A percentile compares a stretch with the other conserved stretches of the same genome.
phyloP scores from a whole-genome alignment of 306 rosid genomes.

The Begonia fuchsioides region DNA sequence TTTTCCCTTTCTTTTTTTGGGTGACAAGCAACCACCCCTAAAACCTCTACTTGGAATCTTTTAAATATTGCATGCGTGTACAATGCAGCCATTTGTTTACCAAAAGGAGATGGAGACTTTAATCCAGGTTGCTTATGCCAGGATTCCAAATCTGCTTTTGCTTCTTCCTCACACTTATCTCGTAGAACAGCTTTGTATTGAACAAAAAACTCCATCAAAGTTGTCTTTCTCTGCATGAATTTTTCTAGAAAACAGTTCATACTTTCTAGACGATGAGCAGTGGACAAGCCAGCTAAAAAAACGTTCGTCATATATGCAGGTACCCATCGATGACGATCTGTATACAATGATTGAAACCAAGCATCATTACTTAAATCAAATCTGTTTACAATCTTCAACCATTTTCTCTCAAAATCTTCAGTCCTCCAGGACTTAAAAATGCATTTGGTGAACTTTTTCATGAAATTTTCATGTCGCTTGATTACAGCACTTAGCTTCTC shows the following conservation, averaged over 20 bases:
- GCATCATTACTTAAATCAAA: conserved; percentile 53
- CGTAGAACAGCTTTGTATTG: conserved; percentile 73
- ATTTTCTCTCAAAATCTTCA: conserved; percentile 27
- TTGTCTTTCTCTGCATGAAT: conserved; percentile 33
- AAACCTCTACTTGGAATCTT: conserved; percentile 85
- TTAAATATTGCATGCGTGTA: conserved; percentile 78
- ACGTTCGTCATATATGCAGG: conserved; percentile 67
- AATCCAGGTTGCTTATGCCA: conserved; percentile 66
- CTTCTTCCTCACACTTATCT: conserved; percentile 98
- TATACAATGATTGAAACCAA: conserved; percentile 57
- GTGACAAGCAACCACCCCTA: conserved; percentile 91
- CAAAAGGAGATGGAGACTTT: conserved; percentile 89
- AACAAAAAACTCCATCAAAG: conserved; percentile 29
- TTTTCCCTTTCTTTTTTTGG: conserved; percentile 71
- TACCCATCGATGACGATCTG: conserved; percentile 75
- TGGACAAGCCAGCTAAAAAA: conserved; percentile 83
- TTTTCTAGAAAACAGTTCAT: conserved; percentile 83
- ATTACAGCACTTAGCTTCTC: conserved; percentile 24
- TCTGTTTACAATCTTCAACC: conserved; percentile 25
- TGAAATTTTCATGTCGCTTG: conserved; percentile 22
- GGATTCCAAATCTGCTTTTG: conserved; percentile 89
- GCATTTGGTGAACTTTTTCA: conserved; percentile 24
- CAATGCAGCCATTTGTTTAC: conserved; percentile 72
- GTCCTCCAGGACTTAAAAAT: conserved; percentile 31
- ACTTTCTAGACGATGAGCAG: conserved; percentile 77